Evolutionary conservation across 495 filamentous ascomycete genomes (phyloP), one percentile per base, ranked within the genome.

Genomic region (Tuber melanosporum): DNA sequence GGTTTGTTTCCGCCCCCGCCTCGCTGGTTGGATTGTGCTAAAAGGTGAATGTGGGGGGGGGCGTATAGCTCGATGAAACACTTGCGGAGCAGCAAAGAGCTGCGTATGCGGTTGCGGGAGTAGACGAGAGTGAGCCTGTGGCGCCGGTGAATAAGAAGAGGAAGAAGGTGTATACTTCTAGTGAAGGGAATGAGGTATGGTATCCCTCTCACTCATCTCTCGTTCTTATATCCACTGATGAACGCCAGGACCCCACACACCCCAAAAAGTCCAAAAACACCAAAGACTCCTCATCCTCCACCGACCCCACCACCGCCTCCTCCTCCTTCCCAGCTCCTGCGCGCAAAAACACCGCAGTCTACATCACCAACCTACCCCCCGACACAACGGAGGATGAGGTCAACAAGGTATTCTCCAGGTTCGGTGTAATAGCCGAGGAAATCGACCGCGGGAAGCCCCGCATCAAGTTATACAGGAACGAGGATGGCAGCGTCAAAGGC

Each of bases 371-470:
- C 19, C 89, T 99, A 6, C 96, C 96, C 1, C 85, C 86, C 26
- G 92, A 98, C 81, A 91, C 88, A 32, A 90, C 90, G 0, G 86
- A 91, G 36, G 90, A 94, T 12, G 96, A 99, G 84, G 89, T 99
- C 39, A 87, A 89, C 75, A 87, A 92, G 19, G 87, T 92, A 42
- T 99, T 99, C 87, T 93, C 91, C 71, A 91, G 90, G 78, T 97
- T 89, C 84, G 96, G 96, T 71, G 91, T 99, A 79, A 97, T 99
- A 78, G 94, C 95, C 70, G 93, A 97, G 85, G 92, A 95, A 84
- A 94, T 95, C 78, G 95, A 98, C 81, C 91, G 88, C 77, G 91
- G 92, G 72, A 88, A 89, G 49, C 92, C 92, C 20, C 92, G 96
- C 70, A 93, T 99, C 85, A 98, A 97, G 86, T 90, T 99, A 84